Conservation (phyloP, 2,329 filamentous ascomycete species). For the Aphanocladium album region DNA sequence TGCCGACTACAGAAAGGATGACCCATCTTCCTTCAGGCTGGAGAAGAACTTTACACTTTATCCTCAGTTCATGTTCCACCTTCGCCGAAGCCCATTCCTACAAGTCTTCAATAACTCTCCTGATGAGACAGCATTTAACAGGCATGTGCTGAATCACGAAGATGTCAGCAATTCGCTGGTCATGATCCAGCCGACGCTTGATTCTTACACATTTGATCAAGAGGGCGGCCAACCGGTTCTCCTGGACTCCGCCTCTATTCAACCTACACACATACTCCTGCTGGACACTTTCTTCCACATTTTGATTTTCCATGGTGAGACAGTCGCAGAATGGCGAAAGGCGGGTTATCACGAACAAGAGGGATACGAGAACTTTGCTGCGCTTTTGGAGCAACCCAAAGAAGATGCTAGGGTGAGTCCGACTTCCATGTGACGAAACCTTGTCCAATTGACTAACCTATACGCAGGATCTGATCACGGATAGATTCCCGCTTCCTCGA, state of each 20-base stretch:
- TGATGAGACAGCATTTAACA: conserved; percentile 98
- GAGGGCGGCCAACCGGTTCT: conserved; percentile 91
- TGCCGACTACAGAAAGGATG: conserved; percentile 96
- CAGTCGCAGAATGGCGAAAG: conserved; percentile 95
- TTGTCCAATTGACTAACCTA: conserved; percentile 18
- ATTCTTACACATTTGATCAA: conserved; percentile 95
- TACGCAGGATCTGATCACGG: conserved; percentile 82
- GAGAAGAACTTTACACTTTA: conserved; percentile 99
- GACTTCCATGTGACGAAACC: not conserved
- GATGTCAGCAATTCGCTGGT: conserved; percentile 94
- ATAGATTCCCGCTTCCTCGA: conserved; percentile 94
- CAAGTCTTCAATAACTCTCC: conserved; percentile 99
- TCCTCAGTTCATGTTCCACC: conserved; percentile 99
- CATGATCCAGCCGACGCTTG: conserved; percentile 97
- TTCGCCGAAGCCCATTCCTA: conserved; percentile 92
- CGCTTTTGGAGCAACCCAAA: conserved; percentile 85
- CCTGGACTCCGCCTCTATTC: conserved; percentile 92
- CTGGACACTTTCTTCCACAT: conserved; percentile 99
- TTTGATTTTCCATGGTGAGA: conserved; percentile 97
- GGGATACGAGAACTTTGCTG: conserved; percentile 93
- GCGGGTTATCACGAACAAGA: conserved; percentile 97
- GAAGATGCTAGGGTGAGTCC: conserved; percentile 83
- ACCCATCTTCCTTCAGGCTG: conserved; percentile 90
- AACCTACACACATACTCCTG: conserved; percentile 86
- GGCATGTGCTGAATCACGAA: conserved; percentile 94